These are phyloP conservation scores for Scedosporium boydii DNA, from an alignment of 2,329 filamentous ascomycete species.

Conservation along the genomic window DNA sequence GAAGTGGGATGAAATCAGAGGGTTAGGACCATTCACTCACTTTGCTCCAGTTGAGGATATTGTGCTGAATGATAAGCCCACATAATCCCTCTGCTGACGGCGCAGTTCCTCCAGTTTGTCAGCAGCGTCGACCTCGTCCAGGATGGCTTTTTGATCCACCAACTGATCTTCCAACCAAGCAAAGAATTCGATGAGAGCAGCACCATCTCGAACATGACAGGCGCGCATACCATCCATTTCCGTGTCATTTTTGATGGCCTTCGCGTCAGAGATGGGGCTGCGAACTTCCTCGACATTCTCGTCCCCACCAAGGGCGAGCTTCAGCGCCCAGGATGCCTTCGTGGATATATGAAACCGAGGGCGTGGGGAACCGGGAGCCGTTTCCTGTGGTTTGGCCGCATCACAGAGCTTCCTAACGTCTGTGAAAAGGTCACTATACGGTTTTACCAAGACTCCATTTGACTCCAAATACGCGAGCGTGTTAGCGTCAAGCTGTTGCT, in stretches of 20 bases:
- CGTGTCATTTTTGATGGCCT: conserved; percentile 85
- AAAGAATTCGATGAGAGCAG: conserved; percentile 84
- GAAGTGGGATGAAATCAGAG: conserved; percentile 7
- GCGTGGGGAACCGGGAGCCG: conserved; percentile 17
- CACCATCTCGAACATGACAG: conserved; percentile 89
- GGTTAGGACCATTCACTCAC: conserved; percentile 27
- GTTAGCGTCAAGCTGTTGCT: conserved; percentile 62
- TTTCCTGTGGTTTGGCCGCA: conserved; percentile 18
- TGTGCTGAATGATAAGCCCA: conserved; percentile 86
- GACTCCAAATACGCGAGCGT: conserved; percentile 60
- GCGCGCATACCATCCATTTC: conserved; percentile 89
- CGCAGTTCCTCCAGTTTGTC: conserved; percentile 79
- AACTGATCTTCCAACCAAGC: conserved; percentile 93
- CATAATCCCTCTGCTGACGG: conserved; percentile 61
- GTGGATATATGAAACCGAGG: conserved; percentile 80
- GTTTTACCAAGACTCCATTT: conserved; percentile 63
- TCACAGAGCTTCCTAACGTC: conserved; percentile 60
- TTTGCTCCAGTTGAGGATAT: conserved; percentile 87
- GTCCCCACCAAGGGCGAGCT: conserved; percentile 75
- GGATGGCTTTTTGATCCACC: conserved; percentile 55
- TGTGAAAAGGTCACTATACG: conserved; percentile 72
- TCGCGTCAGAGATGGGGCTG: conserved; percentile 81
- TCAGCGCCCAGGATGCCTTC: conserved; percentile 87
- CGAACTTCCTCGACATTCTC: conserved; percentile 75
- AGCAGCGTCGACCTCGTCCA: conserved; percentile 87